phyloP scores from a whole-genome alignment of 257 asterid genomes.

The Leonotis leonurus region DNA sequence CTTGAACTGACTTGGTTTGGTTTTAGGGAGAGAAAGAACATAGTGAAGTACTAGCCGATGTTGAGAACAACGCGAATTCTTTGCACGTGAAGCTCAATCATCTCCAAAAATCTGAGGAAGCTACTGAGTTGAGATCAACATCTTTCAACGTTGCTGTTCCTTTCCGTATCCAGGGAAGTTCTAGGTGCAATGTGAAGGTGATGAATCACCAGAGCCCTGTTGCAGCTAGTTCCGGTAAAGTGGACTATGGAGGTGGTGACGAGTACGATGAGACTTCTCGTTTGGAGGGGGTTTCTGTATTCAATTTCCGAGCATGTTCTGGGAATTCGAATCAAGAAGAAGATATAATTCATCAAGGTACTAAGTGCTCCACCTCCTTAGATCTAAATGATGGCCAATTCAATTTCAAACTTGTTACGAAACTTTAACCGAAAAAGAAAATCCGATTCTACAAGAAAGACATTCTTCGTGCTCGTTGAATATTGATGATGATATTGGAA shows the following conservation, averaged over 20 bases:
- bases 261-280: slow-evolving; percentile 43
- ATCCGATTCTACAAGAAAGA: slow-evolving; percentile 12
- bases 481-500: slow-evolving; percentile 4
- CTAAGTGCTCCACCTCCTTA: slow-evolving; percentile 9
- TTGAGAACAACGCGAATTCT: slow-evolving; percentile 15
- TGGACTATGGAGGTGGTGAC: slow-evolving; percentile 52
- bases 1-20: background rate
- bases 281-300: slow-evolving; percentile 39
- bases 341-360: slow-evolving; percentile 15
- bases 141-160: slow-evolving; percentile 47
- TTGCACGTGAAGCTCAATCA: slow-evolving; percentile 34
- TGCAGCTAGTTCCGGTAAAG: slow-evolving; percentile 35
- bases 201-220: slow-evolving; percentile 48
- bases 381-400: slow-evolving; percentile 24
- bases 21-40: slow-evolving; percentile 30
- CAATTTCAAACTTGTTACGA: slow-evolving; percentile 26
- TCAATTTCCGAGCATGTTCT: slow-evolving; percentile 29
- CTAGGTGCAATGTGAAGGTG: slow-evolving; percentile 45
- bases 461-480: slow-evolving; percentile 9
- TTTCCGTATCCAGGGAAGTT: slow-evolving; percentile 21
- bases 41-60: slow-evolving; percentile 7
- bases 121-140: slow-evolving; percentile 27
- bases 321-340: slow-evolving; percentile 20
- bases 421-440: slow-evolving; percentile 24
- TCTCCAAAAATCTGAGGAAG: slow-evolving; percentile 25